These are phyloP conservation scores for Ascochyta lentis DNA, from an alignment of 2,329 filamentous ascomycete species.

Conservation along the genomic window DNA sequence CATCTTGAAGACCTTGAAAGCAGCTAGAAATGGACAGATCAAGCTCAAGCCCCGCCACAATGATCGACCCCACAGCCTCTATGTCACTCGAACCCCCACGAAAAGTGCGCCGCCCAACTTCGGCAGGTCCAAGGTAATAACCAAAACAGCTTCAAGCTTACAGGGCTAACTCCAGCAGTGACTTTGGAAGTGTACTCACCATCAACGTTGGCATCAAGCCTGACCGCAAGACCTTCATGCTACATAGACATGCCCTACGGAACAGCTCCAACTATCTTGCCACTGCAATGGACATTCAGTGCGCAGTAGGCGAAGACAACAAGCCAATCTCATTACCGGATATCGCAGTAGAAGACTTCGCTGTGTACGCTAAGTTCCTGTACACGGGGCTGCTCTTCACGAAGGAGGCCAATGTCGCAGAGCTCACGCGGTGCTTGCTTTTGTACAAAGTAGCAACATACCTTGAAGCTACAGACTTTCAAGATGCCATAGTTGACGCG, in stretches of 20 bases:
- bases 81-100: neutral
- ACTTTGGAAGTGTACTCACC: constrained; percentile 4
- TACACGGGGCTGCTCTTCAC: constrained; percentile 7
- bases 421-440: constrained; percentile 3
- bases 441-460: constrained; percentile 7
- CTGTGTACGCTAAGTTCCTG: constrained; percentile 8
- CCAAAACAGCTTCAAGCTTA: neutral
- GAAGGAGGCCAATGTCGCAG: neutral
- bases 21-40: neutral
- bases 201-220: constrained; percentile 5
- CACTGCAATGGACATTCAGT: neutral
- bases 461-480: constrained; percentile 9
- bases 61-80: neutral
- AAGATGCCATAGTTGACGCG: constrained; percentile 10
- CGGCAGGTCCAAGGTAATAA: constrained; percentile 3
- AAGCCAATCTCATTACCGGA: constrained; percentile 2
- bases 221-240: constrained; percentile 3
- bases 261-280: constrained; percentile 4
- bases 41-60: constrained; percentile 1
- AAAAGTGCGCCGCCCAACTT: constrained; percentile 5
- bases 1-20: neutral
- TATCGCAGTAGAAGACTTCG: neutral
- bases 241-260: constrained; percentile 1
- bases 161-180: neutral
- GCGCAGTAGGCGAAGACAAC: neutral